Base-by-base conservation (phyloP, 305 asterid genomes). In the Solanum hybrid region DNA sequence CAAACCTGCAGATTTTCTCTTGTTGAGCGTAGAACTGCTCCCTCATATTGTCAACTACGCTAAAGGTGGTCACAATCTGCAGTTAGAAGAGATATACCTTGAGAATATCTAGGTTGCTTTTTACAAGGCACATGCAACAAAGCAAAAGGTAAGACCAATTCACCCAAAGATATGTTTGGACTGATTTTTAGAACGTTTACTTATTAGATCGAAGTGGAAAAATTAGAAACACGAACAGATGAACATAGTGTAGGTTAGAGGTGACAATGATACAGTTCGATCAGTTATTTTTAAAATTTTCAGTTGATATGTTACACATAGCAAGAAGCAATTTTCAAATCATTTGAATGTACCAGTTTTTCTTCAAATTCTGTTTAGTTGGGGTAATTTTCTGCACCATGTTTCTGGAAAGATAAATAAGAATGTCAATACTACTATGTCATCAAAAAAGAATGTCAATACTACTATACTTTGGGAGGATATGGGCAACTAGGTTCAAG, bases 11-110 rank as follows among this genome's bases (percentile, higher is more conserved):
- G 80, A 93, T 74, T 90, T 93, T 94, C 90, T 93, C 97, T 90
- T 91, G 94, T 88, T 93, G 94, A 64, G 96, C 91, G 91, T 95
- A 95, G 91, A 94, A 94, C 90, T 95, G 98, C 93, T 95, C 96
- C 91, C 93, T 95, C 98, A 97, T 97, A 94, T 93, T 94, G 94
- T 97, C 98, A 89, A 95, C 99, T 77, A 95, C 98, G 83, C 98
- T 96, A 94, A 95, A 97, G 74, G 94, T 96, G 87, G 98, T 94
- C 91, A 97, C 93, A 81, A 97, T 97, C 99, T 97, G 94, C 87
- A 88, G 61, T 22, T 39, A 78, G 82, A 77, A 87, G 24, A 89
- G 78, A 90, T 71, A 80, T 31, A 39, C 1, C 22, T 51, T 64
- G 40, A 34, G 51, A 51, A 77, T 77, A 79, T 42, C 37, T 2